Percentiles rank a stretch among this genome's conserved stretches.
Evolutionary conservation across 768 basidiomycete genomes (phyloP).

Genomic region (Pulveroboletus sp.): DNA sequence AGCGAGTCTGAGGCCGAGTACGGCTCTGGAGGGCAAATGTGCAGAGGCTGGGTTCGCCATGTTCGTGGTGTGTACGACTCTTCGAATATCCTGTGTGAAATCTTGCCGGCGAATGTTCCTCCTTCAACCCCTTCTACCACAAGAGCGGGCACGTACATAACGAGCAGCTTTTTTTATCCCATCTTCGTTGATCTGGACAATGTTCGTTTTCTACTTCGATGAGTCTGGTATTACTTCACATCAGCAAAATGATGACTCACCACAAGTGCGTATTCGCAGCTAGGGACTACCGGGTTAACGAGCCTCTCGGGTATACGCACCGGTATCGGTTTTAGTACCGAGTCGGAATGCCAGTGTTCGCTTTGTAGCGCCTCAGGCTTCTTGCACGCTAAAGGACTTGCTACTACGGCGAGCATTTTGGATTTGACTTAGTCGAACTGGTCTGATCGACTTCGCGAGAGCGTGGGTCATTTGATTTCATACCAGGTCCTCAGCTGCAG

Average conservation of each 20-base stretch:
- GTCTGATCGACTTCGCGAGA: not conserved
- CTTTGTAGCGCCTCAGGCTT: not conserved
- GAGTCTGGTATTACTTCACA: not conserved
- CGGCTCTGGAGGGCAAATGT: slow-evolving; percentile 67
- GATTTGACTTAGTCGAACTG: not conserved
- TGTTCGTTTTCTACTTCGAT: slow-evolving; percentile 46
- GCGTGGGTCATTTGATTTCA: slow-evolving; percentile 5
- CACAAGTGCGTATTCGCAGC: slow-evolving; percentile 53
- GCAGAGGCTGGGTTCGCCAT: slow-evolving; percentile 67
- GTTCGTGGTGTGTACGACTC: slow-evolving; percentile 76
- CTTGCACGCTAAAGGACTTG: not conserved
- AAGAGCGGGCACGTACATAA: slow-evolving; percentile 42
- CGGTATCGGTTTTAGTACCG: not conserved
- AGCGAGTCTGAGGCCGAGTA: slow-evolving; percentile 49
- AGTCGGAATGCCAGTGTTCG: no score
- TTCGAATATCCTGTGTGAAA: slow-evolving; percentile 49
- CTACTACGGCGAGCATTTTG: slow-evolving; percentile 19
- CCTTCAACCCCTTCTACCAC: slow-evolving; percentile 6
- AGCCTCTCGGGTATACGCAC: slow-evolving; percentile 2
- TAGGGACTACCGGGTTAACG: slow-evolving; percentile 57
- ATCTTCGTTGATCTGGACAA: slow-evolving; percentile 55
- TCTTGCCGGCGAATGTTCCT: slow-evolving; percentile 40
- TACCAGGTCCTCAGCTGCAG: not conserved
- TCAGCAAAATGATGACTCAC: slow-evolving; percentile 33
- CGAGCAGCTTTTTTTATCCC: slow-evolving; percentile 66